phyloP scores from a whole-genome alignment of 768 basidiomycete genomes.

The Leccinum boreale region DNA sequence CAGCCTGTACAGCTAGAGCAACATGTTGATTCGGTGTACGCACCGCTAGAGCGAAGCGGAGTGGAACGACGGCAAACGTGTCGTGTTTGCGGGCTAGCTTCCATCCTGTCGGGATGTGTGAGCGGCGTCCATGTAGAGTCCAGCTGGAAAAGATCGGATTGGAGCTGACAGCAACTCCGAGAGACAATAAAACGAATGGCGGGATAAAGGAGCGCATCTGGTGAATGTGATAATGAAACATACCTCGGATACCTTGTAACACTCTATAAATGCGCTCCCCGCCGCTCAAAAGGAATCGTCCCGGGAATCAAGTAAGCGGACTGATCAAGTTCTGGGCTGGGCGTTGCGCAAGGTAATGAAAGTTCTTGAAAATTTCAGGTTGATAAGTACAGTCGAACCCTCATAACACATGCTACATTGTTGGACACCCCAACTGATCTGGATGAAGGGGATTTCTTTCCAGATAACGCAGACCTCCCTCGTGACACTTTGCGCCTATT shows the following conservation, averaged over 20 bases:
- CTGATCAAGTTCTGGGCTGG: no score
- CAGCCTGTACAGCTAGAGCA: background rate
- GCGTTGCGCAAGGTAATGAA: no score
- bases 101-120: constrained; percentile 40
- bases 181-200: constrained; percentile 19
- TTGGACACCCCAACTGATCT: no score
- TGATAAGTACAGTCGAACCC: no score
- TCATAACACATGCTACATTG: no score
- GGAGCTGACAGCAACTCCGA: constrained; percentile 10
- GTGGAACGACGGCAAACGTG: constrained; percentile 33
- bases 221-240: background rate
- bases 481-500: no score
- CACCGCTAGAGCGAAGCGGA: constrained; percentile 47
- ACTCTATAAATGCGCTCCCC: no score
- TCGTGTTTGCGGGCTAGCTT: constrained; percentile 26
- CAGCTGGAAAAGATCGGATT: constrained; percentile 6
- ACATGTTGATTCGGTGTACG: background rate
- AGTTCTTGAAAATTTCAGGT: no score
- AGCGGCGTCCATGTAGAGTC: constrained; percentile 26
- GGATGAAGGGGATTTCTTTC: no score
- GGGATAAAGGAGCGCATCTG: constrained; percentile 18
- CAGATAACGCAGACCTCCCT: no score
- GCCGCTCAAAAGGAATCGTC: no score
- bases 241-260: background rate
- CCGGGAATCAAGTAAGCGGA: no score